Evolutionary conservation across 768 basidiomycete genomes (phyloP).

Genomic region (Russula foetens): DNA sequence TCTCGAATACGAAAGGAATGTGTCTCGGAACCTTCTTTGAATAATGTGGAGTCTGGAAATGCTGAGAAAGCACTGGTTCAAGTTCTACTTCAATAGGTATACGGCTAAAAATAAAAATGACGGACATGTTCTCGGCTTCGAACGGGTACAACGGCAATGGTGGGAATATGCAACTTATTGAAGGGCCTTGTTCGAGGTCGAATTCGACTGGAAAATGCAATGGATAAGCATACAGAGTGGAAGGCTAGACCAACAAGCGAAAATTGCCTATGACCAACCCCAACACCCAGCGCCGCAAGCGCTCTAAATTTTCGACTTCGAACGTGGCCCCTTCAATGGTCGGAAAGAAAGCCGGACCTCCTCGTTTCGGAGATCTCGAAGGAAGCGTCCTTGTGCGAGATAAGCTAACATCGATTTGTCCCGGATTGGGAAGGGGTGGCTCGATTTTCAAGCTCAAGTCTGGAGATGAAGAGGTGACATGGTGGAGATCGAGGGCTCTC

Average conservation of each 20-base stretch:
- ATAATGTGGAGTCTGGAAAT: conserved; percentile 84
- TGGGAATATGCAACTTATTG: conserved; percentile 63
- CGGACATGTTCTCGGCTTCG: conserved; percentile 81
- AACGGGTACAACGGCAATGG: conserved; percentile 51
- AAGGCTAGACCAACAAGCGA: background rate
- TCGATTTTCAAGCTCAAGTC: conserved; percentile 19
- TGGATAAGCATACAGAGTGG: background rate
- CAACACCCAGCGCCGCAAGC: conserved; percentile 59
- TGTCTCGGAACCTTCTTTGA: conserved; percentile 72
- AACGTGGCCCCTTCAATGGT: conserved; percentile 36
- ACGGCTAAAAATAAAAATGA: conserved; percentile 5
- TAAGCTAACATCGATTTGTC: background rate
- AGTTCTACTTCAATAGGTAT: conserved; percentile 8
- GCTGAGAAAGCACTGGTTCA: conserved; percentile 74
- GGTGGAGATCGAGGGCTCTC: conserved; percentile 1
- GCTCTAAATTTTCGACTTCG: conserved; percentile 37
- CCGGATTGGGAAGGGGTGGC: conserved; percentile 5
- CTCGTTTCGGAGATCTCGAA: conserved; percentile 26
- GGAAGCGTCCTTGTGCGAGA: conserved; percentile 29
- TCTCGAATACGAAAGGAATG: conserved; percentile 84
- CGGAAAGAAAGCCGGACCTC: conserved; percentile 1
- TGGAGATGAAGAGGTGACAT: conserved; percentile 20
- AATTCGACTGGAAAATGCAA: conserved; percentile 61
- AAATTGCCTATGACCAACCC: conserved; percentile 56
- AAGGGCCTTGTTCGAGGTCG: conserved; percentile 81